Conservation (phyloP, 768 basidiomycete species). For the Trametes cinnabarina region DNA sequence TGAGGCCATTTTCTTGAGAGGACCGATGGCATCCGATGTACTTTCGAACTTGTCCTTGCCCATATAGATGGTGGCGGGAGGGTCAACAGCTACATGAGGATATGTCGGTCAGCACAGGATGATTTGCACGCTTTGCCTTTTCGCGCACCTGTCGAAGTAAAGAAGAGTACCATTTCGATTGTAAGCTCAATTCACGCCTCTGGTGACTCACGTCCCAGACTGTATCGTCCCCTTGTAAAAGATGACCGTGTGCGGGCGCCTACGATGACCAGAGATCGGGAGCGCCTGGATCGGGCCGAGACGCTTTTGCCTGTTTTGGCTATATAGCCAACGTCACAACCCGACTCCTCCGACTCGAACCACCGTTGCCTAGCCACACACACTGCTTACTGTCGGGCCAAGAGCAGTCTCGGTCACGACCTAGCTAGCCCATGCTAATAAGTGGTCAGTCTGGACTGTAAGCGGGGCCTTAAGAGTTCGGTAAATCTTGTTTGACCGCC, state of each 20-base stretch:
- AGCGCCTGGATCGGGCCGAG: background rate
- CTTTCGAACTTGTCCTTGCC: constrained; percentile 96
- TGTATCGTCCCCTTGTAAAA: background rate
- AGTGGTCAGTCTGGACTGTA: too few species aligned
- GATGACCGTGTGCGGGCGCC: background rate
- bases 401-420: background rate
- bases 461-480: background rate
- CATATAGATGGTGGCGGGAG: constrained; percentile 83
- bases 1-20: background rate
- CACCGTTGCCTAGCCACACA: background rate
- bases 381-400: background rate
- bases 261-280: background rate
- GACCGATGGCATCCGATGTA: constrained; percentile 38
- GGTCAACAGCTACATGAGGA: constrained; percentile 51
- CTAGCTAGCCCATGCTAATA: background rate
- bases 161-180: constrained; percentile 51
- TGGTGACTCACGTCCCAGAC: background rate
- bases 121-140: too few species aligned
- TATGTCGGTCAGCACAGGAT: too few species aligned
- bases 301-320: background rate
- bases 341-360: background rate
- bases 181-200: background rate
- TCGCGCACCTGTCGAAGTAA: constrained; percentile 55
- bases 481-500: constrained; percentile 1
- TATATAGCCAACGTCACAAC: background rate